Evolutionary conservation across 2,329 filamentous ascomycete species (phyloP).

Genomic region (Ophiosphaerella herpotricha): DNA sequence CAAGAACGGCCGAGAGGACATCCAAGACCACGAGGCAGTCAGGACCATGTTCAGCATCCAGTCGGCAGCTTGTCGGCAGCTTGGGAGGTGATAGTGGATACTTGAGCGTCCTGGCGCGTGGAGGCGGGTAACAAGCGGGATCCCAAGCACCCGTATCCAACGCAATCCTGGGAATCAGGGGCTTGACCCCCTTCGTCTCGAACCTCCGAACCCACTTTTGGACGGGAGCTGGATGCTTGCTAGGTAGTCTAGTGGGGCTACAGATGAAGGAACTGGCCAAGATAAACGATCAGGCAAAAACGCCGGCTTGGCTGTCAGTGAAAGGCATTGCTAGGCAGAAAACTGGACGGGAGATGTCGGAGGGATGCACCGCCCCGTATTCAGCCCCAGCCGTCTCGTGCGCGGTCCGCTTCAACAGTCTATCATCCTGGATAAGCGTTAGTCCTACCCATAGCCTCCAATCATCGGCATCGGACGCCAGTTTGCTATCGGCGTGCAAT

Average conservation of each 20-base stretch:
- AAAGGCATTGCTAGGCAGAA: neutral
- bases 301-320: slow-evolving; percentile 18
- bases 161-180: neutral
- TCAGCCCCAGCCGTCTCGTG: slow-evolving; percentile 1
- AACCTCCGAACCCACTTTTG: slow-evolving; percentile 19
- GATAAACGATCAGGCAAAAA: slow-evolving; percentile 5
- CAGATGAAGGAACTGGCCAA: slow-evolving; percentile 16
- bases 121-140: slow-evolving; percentile 13
- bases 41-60: slow-evolving; percentile 12
- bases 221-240: neutral
- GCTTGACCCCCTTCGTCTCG: slow-evolving; percentile 4
- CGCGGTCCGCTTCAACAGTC: neutral
- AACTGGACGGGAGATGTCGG: slow-evolving; percentile 20
- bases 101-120: slow-evolving; percentile 10
- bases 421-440: neutral
- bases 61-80: slow-evolving; percentile 2
- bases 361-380: slow-evolving; percentile 3
- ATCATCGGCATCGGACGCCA: slow-evolving; percentile 1
- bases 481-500: neutral
- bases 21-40: slow-evolving; percentile 20
- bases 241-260: neutral
- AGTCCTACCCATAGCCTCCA: neutral
- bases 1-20: slow-evolving; percentile 9
- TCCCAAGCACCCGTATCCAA: neutral
- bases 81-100: slow-evolving; percentile 8